These are phyloP conservation scores for Microdochium nivale DNA, from an alignment of 2,329 filamentous ascomycete genomes.

Conservation along the genomic window DNA sequence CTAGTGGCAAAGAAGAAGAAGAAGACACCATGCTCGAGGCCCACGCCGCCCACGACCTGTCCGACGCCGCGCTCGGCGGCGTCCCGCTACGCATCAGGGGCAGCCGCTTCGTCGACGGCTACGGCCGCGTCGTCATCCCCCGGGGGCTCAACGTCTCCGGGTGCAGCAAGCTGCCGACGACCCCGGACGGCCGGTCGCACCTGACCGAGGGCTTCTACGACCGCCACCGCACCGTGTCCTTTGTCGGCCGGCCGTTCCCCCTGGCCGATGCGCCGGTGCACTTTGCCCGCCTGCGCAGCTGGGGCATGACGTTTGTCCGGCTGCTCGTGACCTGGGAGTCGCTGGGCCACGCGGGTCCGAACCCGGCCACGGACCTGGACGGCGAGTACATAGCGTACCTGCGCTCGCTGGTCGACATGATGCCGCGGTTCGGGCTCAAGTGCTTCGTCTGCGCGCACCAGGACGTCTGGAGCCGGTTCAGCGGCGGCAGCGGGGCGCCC, in stretches of 20 bases:
- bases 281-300: slow-evolving; percentile 25
- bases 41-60: slow-evolving; percentile 22
- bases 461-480: slow-evolving; percentile 33
- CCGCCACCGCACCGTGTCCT: slow-evolving; percentile 25
- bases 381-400: slow-evolving; percentile 29
- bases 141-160: slow-evolving; percentile 33
- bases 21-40: background rate
- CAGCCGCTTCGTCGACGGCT: slow-evolving; percentile 22
- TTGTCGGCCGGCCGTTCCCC: slow-evolving; percentile 27
- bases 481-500: slow-evolving; percentile 31
- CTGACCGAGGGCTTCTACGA: slow-evolving; percentile 31
- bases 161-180: slow-evolving; percentile 28
- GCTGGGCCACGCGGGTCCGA: slow-evolving; percentile 23
- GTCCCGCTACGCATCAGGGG: slow-evolving; percentile 15
- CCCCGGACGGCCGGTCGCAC: slow-evolving; percentile 26
- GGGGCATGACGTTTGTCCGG: slow-evolving; percentile 28
- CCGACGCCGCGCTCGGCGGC: slow-evolving; percentile 23
- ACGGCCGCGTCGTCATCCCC: slow-evolving; percentile 27
- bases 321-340: slow-evolving; percentile 34
- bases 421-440: slow-evolving; percentile 27
- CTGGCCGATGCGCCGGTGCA: slow-evolving; percentile 28
- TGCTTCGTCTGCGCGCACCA: slow-evolving; percentile 34
- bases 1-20: no score
- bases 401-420: slow-evolving; percentile 24
- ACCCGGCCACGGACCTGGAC: slow-evolving; percentile 23